Base-by-base conservation (phyloP, 1,284 basidiomycete species). In the Ceratobasidium sp. region DNA sequence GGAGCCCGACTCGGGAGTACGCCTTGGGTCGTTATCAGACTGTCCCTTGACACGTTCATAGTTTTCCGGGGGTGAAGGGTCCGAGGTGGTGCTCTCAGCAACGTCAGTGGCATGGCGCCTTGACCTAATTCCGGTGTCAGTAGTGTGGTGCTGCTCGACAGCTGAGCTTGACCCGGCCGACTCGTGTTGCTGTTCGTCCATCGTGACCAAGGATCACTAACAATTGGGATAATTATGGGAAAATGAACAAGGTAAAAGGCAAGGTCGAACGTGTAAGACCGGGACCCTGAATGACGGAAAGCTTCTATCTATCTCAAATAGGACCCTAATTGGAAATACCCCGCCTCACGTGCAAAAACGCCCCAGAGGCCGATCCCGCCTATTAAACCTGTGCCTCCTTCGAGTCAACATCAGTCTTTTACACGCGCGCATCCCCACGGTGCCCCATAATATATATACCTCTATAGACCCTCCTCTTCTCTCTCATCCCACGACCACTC, bases 91-190 rank as follows among this genome's bases (percentile, higher is more conserved):
- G 59, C 14, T 4, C 47, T 9, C 59, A 50, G 23, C 47, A 30
- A 42, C 49, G 59, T 64, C 59, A 49, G 36, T 33, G 16, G 49
- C 13, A 21, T 39, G 27, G 27, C 25, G 59, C 49, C 59, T 64
- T 50, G 59, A 64, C 49, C 47, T 64, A 64, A 64, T 64, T 21
- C 4, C 21, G 21, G 56, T 29, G 56, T 58, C 36, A 58, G 16
- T 19, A n/a, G 21, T 5, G 41, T 25, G 2, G 25, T 29, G 59
- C 30, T 64, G 59, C n/a, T 33, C 49, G 33, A 41, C 30, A 23
- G 23, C 59, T 64, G 36, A 64, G 49, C 59, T 64, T 64, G 59
- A 64, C 27, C 59, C 59, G 59, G 59, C 59, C 59, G 59, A 49
- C 8, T 60, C 58, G 56, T 13, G 23, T 46, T n/a, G 42, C 16